Evolutionary conservation across 345 rosid genomes (phyloP).

Genomic region (Rubroshorea leprosula): DNA sequence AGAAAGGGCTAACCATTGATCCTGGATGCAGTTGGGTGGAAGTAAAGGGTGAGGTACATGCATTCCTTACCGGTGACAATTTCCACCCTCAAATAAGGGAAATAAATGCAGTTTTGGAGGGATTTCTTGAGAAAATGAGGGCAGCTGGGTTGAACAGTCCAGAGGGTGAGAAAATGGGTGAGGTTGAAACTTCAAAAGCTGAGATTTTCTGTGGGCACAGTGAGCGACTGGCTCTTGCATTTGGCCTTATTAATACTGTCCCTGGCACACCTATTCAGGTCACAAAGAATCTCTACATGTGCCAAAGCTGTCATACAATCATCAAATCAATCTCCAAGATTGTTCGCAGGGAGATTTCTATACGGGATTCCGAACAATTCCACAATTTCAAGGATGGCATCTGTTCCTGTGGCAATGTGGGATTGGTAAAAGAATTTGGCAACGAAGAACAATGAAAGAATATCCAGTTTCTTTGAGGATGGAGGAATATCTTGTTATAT

Average conservation of each 20-base stretch:
- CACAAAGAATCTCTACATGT: slow-evolving; percentile 72
- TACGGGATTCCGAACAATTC: slow-evolving; percentile 72
- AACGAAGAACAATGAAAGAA: too few species aligned
- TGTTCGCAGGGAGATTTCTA: slow-evolving; percentile 66
- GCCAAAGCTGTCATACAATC: slow-evolving; percentile 62
- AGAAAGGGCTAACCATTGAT: slow-evolving; percentile 55
- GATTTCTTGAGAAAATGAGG: slow-evolving; percentile 57
- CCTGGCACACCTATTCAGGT: slow-evolving; percentile 75
- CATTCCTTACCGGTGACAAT: slow-evolving; percentile 66
- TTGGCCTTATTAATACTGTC: slow-evolving; percentile 57
- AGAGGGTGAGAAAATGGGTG: slow-evolving; percentile 30
- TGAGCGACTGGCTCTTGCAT: slow-evolving; percentile 72
- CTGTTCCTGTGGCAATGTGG: slow-evolving; percentile 72
- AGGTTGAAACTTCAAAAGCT: slow-evolving; percentile 55
- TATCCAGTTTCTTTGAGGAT: slow-evolving; percentile 9
- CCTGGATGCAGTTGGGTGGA: slow-evolving; percentile 90
- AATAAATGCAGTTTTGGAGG: slow-evolving; percentile 51
- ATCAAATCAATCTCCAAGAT: slow-evolving; percentile 62
- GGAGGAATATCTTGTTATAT: neutral
- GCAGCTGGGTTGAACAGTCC: slow-evolving; percentile 29
- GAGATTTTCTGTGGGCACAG: slow-evolving; percentile 83
- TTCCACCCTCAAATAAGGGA: slow-evolving; percentile 52
- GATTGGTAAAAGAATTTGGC: slow-evolving; percentile 37
- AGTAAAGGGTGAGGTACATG: slow-evolving; percentile 71
- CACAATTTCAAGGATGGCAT: slow-evolving; percentile 76